These are phyloP conservation scores for Diaporthe citri DNA, from an alignment of 2,329 filamentous ascomycete genomes.

Conservation along the genomic window DNA sequence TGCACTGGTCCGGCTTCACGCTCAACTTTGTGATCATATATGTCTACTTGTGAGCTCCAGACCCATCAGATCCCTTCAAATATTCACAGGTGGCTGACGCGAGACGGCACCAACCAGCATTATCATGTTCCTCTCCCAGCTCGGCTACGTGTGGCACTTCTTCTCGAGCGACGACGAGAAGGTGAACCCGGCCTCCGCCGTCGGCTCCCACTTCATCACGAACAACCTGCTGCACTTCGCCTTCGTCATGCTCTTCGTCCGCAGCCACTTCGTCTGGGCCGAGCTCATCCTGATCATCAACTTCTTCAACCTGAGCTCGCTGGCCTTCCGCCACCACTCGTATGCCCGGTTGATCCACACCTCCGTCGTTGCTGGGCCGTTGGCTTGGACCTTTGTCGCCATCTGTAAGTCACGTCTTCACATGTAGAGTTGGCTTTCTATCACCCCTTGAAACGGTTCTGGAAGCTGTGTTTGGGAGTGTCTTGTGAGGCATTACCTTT, in stretches of 20 bases:
- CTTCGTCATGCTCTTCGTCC: constrained; percentile 87
- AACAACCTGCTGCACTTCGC: constrained; percentile 87
- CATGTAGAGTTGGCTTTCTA: not conserved
- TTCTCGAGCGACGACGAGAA: constrained; percentile 75
- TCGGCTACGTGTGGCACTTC: constrained; percentile 81
- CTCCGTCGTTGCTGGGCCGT: constrained; percentile 79
- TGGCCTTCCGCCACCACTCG: constrained; percentile 84
- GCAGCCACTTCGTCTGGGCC: constrained; percentile 79
- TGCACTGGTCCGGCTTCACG: constrained; percentile 78
- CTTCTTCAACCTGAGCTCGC: constrained; percentile 81
- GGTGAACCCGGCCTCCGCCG: constrained; percentile 78
- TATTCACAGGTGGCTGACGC: not conserved
- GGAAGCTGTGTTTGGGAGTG: not conserved
- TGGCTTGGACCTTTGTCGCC: constrained; percentile 88
- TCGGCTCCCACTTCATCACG: constrained; percentile 86
- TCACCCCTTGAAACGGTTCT: not conserved
- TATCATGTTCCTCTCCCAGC: constrained; percentile 79
- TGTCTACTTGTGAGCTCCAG: constrained; percentile 78
- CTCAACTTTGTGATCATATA: constrained; percentile 74
- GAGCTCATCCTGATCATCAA: constrained; percentile 84
- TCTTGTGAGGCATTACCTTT: not conserved
- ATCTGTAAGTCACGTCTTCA: constrained; percentile 59
- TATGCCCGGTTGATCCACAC: constrained; percentile 82
- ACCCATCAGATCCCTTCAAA: not conserved
- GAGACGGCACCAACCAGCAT: constrained; percentile 71